Base-by-base conservation (phyloP, 371 early-diverging fungal species). In the Apophysomyces ossiformis region DNA sequence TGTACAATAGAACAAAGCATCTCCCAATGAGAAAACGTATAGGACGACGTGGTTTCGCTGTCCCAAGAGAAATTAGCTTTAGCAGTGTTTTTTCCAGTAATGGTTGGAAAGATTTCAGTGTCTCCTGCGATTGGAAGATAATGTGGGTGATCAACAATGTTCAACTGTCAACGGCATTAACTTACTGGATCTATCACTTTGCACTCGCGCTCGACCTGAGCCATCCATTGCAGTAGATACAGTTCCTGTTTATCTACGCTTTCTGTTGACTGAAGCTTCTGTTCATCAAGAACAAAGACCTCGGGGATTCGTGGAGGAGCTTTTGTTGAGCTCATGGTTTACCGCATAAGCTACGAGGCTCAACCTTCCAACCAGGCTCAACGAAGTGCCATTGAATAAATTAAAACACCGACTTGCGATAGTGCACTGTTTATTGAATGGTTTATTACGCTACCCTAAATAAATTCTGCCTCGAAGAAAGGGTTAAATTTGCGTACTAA, bases 171-270 rank as follows among this genome's bases (percentile, higher is more conserved):
- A 26, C 32, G 32, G 32, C 13, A 13, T 7, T 43, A 37, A 39
- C 77, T 60, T 84, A 88, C 89, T 63, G 74, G 70, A 44, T 81
- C 77, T 15, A 81, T 75, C 0, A 75, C 73, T 61, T 88, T 85
- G 50, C 82, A 75, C 61, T 91, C 91, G 65, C 87, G 82, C 76
- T 91, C 92, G 26, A 93, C 85, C 39, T 79, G 77, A 0, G 92
- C 88, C 36, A 94, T 81, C 93, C 93, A 94, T 67, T 92, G 93
- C 60, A 93, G 85, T 8, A 93, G 74, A 61, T 85, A 84, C 6
- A 92, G 81, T 72, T 94, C 95, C 65, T 90, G 89, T 72, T 91
- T 89, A 70, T 93, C 93, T 0, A 82, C 64, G 21, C 87, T 81
- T 7, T 89, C 90, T 8, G 86, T 83, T 12, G 78, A 70, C 5